These are phyloP conservation scores for Pythium insidiosum DNA, from an alignment of 352 stramenopile species.

Conservation along the genomic window DNA sequence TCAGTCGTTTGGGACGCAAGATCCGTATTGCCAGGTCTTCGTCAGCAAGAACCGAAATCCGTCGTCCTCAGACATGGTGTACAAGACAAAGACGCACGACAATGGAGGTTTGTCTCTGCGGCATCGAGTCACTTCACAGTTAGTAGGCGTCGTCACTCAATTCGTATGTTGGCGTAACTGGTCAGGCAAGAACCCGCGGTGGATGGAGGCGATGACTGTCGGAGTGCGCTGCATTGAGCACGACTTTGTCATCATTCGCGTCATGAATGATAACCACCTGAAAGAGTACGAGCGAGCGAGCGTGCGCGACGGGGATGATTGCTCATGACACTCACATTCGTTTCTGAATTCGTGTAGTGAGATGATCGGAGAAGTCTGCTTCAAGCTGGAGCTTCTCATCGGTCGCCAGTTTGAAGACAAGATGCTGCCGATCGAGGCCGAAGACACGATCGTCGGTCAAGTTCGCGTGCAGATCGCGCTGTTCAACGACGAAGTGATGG, in stretches of 20 bases:
- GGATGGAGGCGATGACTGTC: constrained; percentile 58
- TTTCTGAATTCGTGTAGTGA: constrained; percentile 19
- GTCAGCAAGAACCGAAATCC: constrained; percentile 37
- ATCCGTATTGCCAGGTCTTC: constrained; percentile 68
- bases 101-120: constrained; percentile 44
- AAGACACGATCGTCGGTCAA: constrained; percentile 72
- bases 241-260: constrained; percentile 65
- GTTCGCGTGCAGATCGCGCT: constrained; percentile 61
- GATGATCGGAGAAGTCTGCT: constrained; percentile 54
- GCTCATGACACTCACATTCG: background rate
- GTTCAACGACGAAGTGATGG: constrained; percentile 74
- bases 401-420: constrained; percentile 67
- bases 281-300: constrained; percentile 39
- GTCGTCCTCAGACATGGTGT: constrained; percentile 42
- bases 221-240: constrained; percentile 72
- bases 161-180: background rate
- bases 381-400: constrained; percentile 66
- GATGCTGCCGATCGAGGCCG: constrained; percentile 56
- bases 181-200: constrained; percentile 63
- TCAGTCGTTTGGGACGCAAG: constrained; percentile 69
- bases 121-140: no score
- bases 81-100: constrained; percentile 64
- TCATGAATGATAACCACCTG: constrained; percentile 77
- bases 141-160: background rate
- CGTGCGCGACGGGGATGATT: background rate